phyloP scores from a whole-genome alignment of 2,329 filamentous ascomycete genomes.

The Teratosphaeria epicoccoides region DNA sequence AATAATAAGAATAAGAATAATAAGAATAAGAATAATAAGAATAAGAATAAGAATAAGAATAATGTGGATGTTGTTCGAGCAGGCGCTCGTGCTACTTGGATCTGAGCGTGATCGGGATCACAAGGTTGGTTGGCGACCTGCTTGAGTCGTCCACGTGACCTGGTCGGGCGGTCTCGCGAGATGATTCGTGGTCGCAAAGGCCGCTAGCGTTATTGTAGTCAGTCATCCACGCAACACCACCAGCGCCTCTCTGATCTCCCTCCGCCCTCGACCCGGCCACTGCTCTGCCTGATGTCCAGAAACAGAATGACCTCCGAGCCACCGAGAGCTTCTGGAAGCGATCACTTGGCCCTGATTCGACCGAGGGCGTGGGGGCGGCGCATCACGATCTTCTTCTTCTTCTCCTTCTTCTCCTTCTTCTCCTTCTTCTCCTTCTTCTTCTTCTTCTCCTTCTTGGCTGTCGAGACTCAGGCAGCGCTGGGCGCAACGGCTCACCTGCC shows the following conservation, averaged over 20 bases:
- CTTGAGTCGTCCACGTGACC: not conserved
- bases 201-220: slow-evolving; percentile 2
- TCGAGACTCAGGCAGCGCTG: no score
- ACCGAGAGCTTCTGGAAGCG: slow-evolving; percentile 9
- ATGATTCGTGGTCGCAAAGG: not conserved
- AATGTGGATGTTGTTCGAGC: slow-evolving; percentile 7
- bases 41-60: no score
- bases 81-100: slow-evolving; percentile 12
- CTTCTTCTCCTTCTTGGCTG: no score
- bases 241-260: slow-evolving; percentile 1
- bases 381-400: no score
- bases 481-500: no score
- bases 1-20: no score
- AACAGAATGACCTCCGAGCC: slow-evolving; percentile 11
- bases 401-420: no score
- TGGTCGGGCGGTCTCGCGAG: not conserved
- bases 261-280: slow-evolving; percentile 8
- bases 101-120: slow-evolving; percentile 2
- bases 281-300: slow-evolving; percentile 11
- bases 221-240: slow-evolving; percentile 7
- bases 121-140: no score
- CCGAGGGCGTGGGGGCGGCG: no score
- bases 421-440: no score
- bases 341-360: not conserved
- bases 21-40: no score